These are phyloP conservation scores for Sanghuangporus baumii DNA, from an alignment of 1,284 basidiomycete species.

Conservation along the genomic window DNA sequence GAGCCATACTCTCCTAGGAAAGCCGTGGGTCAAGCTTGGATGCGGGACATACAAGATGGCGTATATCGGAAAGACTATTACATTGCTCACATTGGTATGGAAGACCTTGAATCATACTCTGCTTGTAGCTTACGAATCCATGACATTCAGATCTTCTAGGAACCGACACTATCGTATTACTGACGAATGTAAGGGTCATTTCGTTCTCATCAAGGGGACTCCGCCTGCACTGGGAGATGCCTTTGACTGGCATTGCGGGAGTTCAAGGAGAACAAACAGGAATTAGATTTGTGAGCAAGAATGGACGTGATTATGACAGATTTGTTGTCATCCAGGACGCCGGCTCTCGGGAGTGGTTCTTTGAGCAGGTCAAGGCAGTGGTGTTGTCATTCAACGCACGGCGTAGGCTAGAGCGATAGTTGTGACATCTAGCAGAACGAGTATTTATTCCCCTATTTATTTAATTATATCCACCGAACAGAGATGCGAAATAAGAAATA, in stretches of 20 bases:
- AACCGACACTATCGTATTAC: conserved; percentile 78
- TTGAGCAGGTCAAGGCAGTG: conserved; percentile 63
- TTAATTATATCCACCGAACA: conserved; percentile 5
- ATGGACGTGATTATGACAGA: conserved; percentile 64
- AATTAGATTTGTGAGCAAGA: conserved; percentile 79
- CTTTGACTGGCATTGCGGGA: conserved; percentile 82
- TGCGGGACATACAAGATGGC: conserved; percentile 88
- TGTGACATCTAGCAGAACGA: background rate
- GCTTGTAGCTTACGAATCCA: conserved; percentile 11
- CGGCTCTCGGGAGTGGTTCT: conserved; percentile 71
- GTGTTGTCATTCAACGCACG: conserved; percentile 70
- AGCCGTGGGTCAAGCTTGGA: conserved; percentile 95
- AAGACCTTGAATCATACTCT: background rate
- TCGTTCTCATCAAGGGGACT: conserved; percentile 86
- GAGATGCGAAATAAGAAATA: conserved; percentile 1
- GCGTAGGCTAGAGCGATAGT: conserved; percentile 58
- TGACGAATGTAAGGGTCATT: conserved; percentile 76
- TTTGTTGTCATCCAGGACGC: conserved; percentile 76
- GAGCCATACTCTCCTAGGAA: conserved; percentile 87
- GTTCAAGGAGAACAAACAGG: conserved; percentile 88
- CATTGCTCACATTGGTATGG: conserved; percentile 84
- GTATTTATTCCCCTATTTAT: conserved; percentile 3
- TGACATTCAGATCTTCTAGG: conserved; percentile 59
- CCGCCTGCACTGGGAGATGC: conserved; percentile 88
- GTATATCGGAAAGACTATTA: conserved; percentile 81